Evolutionary conservation across 2,329 filamentous ascomycete species (phyloP).

Genomic region (Trichoderma harzianum): DNA sequence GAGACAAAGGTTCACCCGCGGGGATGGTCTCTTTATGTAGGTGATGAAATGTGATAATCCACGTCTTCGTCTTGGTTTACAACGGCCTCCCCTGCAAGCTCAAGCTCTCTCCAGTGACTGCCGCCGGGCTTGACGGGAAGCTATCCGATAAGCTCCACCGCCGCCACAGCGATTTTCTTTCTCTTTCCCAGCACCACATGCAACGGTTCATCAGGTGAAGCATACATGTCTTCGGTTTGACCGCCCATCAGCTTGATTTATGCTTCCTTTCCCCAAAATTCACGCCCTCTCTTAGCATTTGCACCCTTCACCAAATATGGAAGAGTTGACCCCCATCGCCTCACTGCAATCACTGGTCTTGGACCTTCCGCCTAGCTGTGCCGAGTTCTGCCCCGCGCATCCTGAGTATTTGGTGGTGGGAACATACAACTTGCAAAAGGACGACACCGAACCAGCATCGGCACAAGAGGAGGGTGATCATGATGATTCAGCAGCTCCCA

Average conservation of each 20-base stretch:
- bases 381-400: conserved; percentile 66
- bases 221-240: not conserved
- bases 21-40: not conserved
- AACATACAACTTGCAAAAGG: conserved; percentile 72
- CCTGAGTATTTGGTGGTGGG: conserved; percentile 72
- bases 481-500: conserved; percentile 18
- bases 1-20: not conserved
- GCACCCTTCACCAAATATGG: conserved; percentile 21
- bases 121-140: conserved; percentile 10
- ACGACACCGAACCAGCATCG: conserved; percentile 25
- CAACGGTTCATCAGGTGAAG: not conserved
- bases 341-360: conserved; percentile 52
- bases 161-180: not conserved
- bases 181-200: not conserved
- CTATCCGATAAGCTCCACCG: conserved; percentile 15
- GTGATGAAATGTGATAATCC: not conserved
- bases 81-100: conserved; percentile 1
- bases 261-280: not conserved
- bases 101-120: not conserved
- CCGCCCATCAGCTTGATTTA: not conserved
- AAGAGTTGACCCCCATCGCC: conserved; percentile 27
- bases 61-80: not conserved
- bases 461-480: not conserved
- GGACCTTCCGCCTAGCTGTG: conserved; percentile 70
- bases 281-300: not conserved